These are phyloP conservation scores for Vigna unguiculata DNA, from an alignment of 306 rosid species.

Conservation along the genomic window DNA sequence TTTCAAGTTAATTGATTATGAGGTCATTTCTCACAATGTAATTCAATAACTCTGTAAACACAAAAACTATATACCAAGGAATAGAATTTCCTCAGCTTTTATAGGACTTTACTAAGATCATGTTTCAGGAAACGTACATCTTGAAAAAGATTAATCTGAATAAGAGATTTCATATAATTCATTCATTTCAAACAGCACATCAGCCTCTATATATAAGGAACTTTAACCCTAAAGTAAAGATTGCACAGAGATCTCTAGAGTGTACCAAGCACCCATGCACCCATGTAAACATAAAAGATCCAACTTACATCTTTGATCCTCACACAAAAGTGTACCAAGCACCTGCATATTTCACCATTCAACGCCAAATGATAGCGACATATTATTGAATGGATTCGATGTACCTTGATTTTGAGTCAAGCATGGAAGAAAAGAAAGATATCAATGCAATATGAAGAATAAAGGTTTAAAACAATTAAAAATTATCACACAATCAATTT, in stretches of 20 bases:
- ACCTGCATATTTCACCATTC: constrained; percentile 69
- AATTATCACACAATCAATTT: background rate
- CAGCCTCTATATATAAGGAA: too few species aligned
- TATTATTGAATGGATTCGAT: constrained; percentile 66
- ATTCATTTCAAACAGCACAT: too few species aligned
- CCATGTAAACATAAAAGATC: constrained; percentile 33
- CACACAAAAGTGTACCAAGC: constrained; percentile 65
- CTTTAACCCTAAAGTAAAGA: too few species aligned
- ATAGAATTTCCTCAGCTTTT: background rate
- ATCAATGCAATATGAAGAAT: constrained; percentile 35
- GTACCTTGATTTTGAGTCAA: constrained; percentile 58
- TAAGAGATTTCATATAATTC: too few species aligned
- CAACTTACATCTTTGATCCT: constrained; percentile 81
- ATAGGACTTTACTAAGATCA: constrained; percentile 6
- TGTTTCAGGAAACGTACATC: constrained; percentile 24
- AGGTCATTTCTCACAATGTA: background rate
- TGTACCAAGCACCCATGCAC: too few species aligned
- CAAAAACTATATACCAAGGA: background rate
- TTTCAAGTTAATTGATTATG: constrained; percentile 7
- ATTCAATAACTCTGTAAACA: background rate
- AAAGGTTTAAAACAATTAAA: constrained; percentile 23
- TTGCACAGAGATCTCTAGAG: too few species aligned
- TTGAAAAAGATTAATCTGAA: too few species aligned
- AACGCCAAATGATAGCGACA: constrained; percentile 52
- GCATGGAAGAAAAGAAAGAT: constrained; percentile 39